Evolutionary conservation across 768 basidiomycete genomes (phyloP).

Genomic region (Pulveroboletus sp.): DNA sequence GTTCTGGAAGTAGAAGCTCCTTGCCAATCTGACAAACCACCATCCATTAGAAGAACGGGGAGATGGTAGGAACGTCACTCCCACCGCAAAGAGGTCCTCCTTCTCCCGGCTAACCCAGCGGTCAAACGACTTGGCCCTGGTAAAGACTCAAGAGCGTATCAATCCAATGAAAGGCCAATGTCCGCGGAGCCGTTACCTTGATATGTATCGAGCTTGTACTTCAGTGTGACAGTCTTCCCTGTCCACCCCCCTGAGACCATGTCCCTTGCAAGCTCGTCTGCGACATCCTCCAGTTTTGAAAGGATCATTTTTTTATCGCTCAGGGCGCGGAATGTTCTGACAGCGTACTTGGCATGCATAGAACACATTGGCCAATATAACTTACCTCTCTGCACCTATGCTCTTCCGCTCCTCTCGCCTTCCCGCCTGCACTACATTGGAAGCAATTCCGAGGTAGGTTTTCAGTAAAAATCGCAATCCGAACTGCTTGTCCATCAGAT

Average conservation of each 20-base stretch:
- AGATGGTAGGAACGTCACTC: constrained; percentile 19
- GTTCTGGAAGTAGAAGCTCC: constrained; percentile 75
- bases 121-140: constrained; percentile 77
- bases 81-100: constrained; percentile 73
- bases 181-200: constrained; percentile 48
- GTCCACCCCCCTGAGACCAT: constrained; percentile 79
- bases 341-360: neutral
- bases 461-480: constrained; percentile 73
- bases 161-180: neutral
- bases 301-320: constrained; percentile 65
- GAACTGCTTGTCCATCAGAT: constrained; percentile 86
- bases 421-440: constrained; percentile 74
- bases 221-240: constrained; percentile 86
- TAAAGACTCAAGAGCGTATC: constrained; percentile 51
- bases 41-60: constrained; percentile 1
- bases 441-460: constrained; percentile 83
- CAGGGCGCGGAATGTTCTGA: constrained; percentile 75
- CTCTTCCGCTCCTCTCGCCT: constrained; percentile 85
- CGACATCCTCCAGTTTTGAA: constrained; percentile 75
- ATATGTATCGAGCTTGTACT: constrained; percentile 90
- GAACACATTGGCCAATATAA: neutral
- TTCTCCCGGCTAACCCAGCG: constrained; percentile 73
- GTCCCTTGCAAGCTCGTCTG: constrained; percentile 78
- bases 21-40: constrained; percentile 61
- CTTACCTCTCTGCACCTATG: constrained; percentile 85